Conservation (phyloP, 371 early-diverging fungal species). For the Nosema muscidifuracis region DNA sequence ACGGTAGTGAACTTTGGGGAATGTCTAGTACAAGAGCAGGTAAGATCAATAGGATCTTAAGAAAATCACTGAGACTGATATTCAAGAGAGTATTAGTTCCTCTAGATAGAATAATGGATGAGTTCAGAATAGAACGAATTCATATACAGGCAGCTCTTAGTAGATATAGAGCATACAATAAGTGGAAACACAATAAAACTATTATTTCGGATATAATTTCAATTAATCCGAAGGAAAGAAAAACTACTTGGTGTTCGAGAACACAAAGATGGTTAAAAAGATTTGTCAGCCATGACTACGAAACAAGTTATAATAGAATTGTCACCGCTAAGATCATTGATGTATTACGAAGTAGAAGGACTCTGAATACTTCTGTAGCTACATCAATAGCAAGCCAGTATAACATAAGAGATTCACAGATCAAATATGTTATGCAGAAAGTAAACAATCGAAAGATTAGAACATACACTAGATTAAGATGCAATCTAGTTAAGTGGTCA, state of each 20-base stretch:
- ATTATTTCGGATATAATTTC: constrained; percentile 12
- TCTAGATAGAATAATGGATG: not conserved
- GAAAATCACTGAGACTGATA: not conserved
- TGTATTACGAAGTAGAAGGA: not conserved
- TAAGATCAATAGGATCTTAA: too few species aligned
- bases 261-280: constrained; percentile 7
- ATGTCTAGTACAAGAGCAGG: constrained; percentile 10
- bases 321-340: not conserved
- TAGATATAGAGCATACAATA: constrained; percentile 4
- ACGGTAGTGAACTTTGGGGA: not conserved
- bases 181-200: constrained; percentile 3
- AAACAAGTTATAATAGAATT: not conserved
- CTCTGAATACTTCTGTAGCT: not conserved
- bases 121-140: constrained; percentile 1
- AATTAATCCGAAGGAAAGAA: constrained; percentile 2
- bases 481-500: constrained; percentile 3
- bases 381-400: not conserved
- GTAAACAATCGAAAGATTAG: constrained; percentile 4
- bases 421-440: constrained; percentile 6
- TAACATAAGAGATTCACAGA: not conserved
- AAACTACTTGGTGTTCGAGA: not conserved
- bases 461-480: constrained; percentile 2
- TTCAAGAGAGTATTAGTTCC: not conserved
- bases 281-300: not conserved
- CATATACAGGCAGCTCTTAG: not conserved